Conservation (phyloP, 2,329 filamentous ascomycete genomes). For the Fusarium avenaceum region DNA sequence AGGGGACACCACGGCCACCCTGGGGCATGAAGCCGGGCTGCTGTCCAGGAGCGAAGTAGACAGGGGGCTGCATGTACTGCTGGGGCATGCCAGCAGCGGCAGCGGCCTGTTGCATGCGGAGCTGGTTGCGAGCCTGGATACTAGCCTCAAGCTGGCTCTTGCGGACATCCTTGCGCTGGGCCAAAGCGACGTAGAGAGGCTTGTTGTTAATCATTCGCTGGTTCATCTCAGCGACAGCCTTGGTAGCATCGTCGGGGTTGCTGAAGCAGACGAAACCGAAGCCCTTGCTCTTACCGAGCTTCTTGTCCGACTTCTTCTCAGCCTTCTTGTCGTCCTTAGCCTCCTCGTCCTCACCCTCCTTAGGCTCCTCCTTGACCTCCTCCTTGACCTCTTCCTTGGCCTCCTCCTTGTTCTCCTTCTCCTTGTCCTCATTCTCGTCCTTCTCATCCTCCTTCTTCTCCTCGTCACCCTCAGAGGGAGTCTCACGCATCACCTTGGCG, state of each 20-base stretch:
- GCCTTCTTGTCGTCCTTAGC: constrained; percentile 68
- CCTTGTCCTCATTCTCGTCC: constrained; percentile 62
- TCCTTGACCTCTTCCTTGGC: constrained; percentile 65
- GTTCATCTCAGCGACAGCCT: constrained; percentile 99
- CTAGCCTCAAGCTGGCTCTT: constrained; percentile 99
- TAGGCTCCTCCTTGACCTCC: constrained; percentile 57
- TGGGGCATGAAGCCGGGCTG: constrained; percentile 78
- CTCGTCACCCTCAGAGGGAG: constrained; percentile 67
- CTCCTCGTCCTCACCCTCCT: constrained; percentile 66
- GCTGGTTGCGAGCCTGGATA: constrained; percentile 98
- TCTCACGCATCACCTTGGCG: constrained; percentile 98
- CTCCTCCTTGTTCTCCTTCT: constrained; percentile 62
- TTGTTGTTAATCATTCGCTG: constrained; percentile 98
- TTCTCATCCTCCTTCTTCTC: constrained; percentile 68
- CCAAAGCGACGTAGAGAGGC: constrained; percentile 96
- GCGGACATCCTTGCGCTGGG: constrained; percentile 99
- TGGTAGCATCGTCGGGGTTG: constrained; percentile 98
- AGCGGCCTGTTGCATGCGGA: constrained; percentile 97
- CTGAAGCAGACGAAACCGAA: constrained; percentile 99
- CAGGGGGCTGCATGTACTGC: constrained; percentile 88
- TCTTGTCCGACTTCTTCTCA: constrained; percentile 71
- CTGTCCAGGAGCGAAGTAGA: constrained; percentile 91
- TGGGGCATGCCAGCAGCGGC: constrained; percentile 90
- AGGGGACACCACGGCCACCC: constrained; percentile 75
- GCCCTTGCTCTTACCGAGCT: constrained; percentile 98